These are phyloP conservation scores for Imleria badia DNA, from an alignment of 768 basidiomycete species.

Conservation along the genomic window DNA sequence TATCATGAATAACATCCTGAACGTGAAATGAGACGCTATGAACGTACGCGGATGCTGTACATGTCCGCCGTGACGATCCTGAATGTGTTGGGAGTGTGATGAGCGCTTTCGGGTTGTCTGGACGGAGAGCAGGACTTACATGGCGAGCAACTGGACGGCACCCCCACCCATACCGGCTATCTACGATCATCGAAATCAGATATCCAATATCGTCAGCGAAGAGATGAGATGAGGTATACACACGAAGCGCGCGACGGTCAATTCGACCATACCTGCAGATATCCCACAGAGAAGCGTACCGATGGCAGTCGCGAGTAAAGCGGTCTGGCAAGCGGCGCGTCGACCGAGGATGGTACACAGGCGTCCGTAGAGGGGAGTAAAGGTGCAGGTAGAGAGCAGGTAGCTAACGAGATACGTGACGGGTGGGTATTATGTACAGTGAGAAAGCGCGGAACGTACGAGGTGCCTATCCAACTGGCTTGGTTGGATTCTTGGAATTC, in stretches of 20 bases:
- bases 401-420: background rate
- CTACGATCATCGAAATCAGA: background rate
- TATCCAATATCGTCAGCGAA: background rate
- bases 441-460: slow-evolving; percentile 9
- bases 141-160: slow-evolving; percentile 20
- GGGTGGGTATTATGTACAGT: too few relatives aligned
- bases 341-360: slow-evolving; percentile 18
- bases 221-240: slow-evolving; percentile 21
- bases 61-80: slow-evolving; percentile 25
- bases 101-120: background rate
- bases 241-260: slow-evolving; percentile 17
- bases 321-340: slow-evolving; percentile 12
- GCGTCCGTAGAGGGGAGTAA: slow-evolving; percentile 20
- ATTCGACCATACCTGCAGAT: slow-evolving; percentile 8
- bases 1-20: background rate
- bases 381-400: slow-evolving; percentile 17
- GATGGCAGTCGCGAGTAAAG: slow-evolving; percentile 3
- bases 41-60: slow-evolving; percentile 18
- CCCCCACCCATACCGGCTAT: slow-evolving; percentile 25
- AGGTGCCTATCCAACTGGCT: slow-evolving; percentile 29
- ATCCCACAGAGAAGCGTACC: slow-evolving; percentile 16
- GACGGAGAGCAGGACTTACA: slow-evolving; percentile 1
- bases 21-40: background rate
- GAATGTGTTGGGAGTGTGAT: background rate
- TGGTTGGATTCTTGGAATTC: slow-evolving; percentile 28